phyloP scores from a whole-genome alignment of 768 basidiomycete species.

The Phlebiopsis flavidoalba region DNA sequence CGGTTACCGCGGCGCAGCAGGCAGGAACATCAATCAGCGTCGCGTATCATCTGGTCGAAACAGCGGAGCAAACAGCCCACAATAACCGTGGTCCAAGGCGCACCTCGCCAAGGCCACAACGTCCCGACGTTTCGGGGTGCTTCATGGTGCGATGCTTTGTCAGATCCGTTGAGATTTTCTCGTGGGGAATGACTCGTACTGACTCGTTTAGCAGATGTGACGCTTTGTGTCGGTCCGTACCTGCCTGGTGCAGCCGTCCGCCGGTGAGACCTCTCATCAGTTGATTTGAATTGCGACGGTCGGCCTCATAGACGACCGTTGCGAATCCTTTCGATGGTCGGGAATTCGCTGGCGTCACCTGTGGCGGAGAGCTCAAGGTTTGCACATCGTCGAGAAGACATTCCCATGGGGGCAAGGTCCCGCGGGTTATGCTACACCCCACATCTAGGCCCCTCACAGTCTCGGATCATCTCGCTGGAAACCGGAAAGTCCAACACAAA shows the following conservation, averaged over 20 bases:
- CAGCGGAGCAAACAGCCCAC: background rate
- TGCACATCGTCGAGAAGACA: background rate
- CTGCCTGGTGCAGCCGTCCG: background rate
- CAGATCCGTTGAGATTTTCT: background rate
- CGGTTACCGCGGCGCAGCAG: background rate
- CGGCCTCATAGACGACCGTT: background rate
- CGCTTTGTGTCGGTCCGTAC: background rate
- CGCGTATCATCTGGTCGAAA: background rate
- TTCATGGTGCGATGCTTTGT: background rate
- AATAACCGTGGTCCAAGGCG: background rate
- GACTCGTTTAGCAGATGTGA: background rate
- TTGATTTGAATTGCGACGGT: background rate
- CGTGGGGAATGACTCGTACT: background rate
- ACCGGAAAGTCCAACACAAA: background rate
- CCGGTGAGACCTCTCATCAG: background rate
- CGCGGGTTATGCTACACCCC: background rate
- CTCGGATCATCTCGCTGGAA: background rate
- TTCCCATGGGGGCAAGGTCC: background rate
- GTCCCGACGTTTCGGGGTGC: background rate
- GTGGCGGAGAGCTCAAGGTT: background rate
- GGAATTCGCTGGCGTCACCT: background rate
- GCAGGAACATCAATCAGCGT: background rate
- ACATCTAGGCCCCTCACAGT: background rate
- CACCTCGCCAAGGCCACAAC: background rate
- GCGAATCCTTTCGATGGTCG: background rate